Conservation (phyloP, 345 rosid species). For the Pistacia vera region DNA sequence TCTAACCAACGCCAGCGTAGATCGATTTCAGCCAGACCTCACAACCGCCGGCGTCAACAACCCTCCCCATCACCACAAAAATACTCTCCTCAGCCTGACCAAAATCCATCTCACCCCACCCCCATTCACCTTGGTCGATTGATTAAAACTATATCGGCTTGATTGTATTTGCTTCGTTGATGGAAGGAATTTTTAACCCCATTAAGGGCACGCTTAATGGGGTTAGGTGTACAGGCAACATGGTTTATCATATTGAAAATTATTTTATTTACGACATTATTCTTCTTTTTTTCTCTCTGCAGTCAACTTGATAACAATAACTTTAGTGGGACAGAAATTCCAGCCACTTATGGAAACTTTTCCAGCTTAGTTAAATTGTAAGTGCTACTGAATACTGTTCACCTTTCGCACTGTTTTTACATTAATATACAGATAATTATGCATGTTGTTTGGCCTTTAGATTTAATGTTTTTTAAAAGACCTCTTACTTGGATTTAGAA, state of each 20-base stretch:
- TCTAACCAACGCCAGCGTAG: too few relatives aligned
- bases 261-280: background rate
- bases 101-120: too few relatives aligned
- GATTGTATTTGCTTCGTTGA: too few relatives aligned
- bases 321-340: conserved; percentile 68
- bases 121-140: too few relatives aligned
- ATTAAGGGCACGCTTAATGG: background rate
- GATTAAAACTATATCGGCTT: too few relatives aligned
- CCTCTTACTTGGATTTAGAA: background rate
- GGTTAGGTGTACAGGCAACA: background rate
- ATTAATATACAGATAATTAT: conserved; percentile 1
- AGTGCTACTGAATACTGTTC: background rate
- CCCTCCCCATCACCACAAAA: too few relatives aligned
- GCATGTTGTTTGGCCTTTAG: background rate
- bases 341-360: conserved; percentile 62
- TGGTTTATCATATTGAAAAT: too few relatives aligned
- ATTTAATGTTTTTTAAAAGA: background rate
- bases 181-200: too few relatives aligned
- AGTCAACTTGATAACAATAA: conserved; percentile 93
- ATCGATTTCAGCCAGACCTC: too few relatives aligned
- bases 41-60: too few relatives aligned
- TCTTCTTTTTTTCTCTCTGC: conserved; percentile 34
- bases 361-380: conserved; percentile 67
- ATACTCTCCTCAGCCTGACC: too few relatives aligned
- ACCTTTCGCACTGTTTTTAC: background rate